Base-by-base conservation (phyloP, 345 rosid species). In the Eutrema heterophyllum region DNA sequence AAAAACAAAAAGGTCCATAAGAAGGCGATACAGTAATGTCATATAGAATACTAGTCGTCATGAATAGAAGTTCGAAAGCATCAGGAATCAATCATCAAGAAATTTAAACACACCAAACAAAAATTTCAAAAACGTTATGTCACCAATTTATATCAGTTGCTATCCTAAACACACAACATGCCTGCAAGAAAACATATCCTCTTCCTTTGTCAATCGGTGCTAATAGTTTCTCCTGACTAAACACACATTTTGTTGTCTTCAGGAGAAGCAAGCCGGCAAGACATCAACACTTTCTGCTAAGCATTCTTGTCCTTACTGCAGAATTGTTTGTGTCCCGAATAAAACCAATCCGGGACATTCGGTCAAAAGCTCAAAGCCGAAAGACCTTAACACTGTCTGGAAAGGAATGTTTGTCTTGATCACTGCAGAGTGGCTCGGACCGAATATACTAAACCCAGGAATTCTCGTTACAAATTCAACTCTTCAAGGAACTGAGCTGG, bases 121-220 rank as follows among this genome's bases (percentile, higher is more conserved):
- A 2, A 36, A 43, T 44, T 36, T 26, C 36, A 70, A 14, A 32
- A 27, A 30, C 29, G 24, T 6, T 2, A 27, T 14, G 65, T 45
- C 61, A 70, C 32, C 54, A 65, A 49, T 40, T 70, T 33, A 40
- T 18, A 39, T 29, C 6, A 48, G 6, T 9, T 30, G 38, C 29
- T 39, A 65, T 56, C 56, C 76, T 45, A 63, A 69, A 36, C 48
- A 36, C 51, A 64, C 26, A 70, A 27, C 57, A 54, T 35, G 35
- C 15, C 61, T 8, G 74, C 43, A 52, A 53, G 57, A 29, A 21
- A 50, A 24, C 24, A 50, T 6, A 35, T 69, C 36, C 0, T 48
- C 55, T 33, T 76, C 62, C 61, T 64, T 61, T 55, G 10, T 48
- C 11, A n/a, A 26, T 18, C 9, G 5, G 45, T 29, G 36, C 15